phyloP scores from a whole-genome alignment of 139 green algal genomes.

The Raphidocelis subcapitata region DNA sequence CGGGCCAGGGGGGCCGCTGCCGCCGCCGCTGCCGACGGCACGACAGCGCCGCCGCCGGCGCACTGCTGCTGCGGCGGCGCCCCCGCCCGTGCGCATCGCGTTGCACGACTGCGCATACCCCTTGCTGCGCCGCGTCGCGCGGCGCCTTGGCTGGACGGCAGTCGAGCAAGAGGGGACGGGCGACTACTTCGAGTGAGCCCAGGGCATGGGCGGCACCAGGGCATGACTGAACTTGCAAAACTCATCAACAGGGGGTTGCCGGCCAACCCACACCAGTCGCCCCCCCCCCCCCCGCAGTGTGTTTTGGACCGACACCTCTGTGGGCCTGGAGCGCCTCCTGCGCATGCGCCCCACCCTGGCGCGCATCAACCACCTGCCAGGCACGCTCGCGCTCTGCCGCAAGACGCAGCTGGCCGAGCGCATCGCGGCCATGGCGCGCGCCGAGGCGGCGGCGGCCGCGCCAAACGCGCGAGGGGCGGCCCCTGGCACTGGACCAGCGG shows the following conservation, averaged over 20 bases:
- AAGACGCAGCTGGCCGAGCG: conserved; percentile 43
- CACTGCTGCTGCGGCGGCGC: too few species aligned
- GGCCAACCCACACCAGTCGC: too few species aligned
- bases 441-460: too few species aligned
- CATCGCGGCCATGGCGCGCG: conserved; percentile 37
- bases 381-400: conserved; percentile 61
- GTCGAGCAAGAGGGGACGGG: conserved; percentile 10
- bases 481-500: too few species aligned
- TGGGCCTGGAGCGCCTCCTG: conserved; percentile 1
- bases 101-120: conserved; percentile 27
- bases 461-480: too few species aligned
- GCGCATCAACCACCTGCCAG: conserved; percentile 56
- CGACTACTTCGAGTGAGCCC: not conserved
- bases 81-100: conserved; percentile 6
- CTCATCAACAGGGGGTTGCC: too few species aligned
- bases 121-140: conserved; percentile 4
- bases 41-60: too few species aligned
- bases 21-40: too few species aligned
- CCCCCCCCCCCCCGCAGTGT: not conserved
- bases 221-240: not conserved
- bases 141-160: not conserved
- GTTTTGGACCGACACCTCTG: conserved; percentile 42
- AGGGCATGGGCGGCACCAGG: not conserved
- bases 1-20: too few species aligned
- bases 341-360: not conserved